Base-by-base conservation (phyloP, 352 stramenopile species). In the Pythium phragmitis region DNA sequence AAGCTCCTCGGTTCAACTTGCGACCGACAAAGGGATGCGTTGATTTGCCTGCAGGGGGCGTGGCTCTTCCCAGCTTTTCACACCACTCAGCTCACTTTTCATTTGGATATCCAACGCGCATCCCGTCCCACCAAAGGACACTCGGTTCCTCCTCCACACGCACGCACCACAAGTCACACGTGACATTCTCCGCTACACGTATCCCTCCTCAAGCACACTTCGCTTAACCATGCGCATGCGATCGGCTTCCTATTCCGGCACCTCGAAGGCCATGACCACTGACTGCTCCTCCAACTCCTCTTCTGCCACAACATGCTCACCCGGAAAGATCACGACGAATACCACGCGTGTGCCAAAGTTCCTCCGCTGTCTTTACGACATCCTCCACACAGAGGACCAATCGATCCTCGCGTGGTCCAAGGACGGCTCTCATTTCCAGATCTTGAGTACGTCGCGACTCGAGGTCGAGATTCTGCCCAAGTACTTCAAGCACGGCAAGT, bases 401-500 rank as follows among this genome's bases (percentile, higher is more conserved):
- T 56, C 54, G 9, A 85, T 96, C 63, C 72, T 96, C 50, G 63
- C 75, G 23, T 96, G 87, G 87, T 79, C 81, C 30, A 72, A 72
- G 54, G 83, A 89, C 60, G 78, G 82, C 42, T 70, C 75, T 13
- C 77, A 77, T 63, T 93, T 94, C 63, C 77, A 90, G 68, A 82
- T 92, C 63, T 77, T 81, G 57, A 63, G 87, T 65, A 87, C 73
- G 36, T 72, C 78, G 51, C 79, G 77, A 12, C 77, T 89, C 8
- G 76, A 86, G 48, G 50, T 89, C 16, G 72, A 87, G 34, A 78
- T 98, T 48, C 75, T 98, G 12, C 91, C 91, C 30, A 89, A 91
- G 68, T 98, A 98, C 78, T 98, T 98, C 69, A 98, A 97, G 69
- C 92, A 98, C 73, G 76, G 84, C 67, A 96, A 92, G 67, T 96